Conservation (phyloP, 371 early-diverging fungal genomes). For the Mortierella sp. region DNA sequence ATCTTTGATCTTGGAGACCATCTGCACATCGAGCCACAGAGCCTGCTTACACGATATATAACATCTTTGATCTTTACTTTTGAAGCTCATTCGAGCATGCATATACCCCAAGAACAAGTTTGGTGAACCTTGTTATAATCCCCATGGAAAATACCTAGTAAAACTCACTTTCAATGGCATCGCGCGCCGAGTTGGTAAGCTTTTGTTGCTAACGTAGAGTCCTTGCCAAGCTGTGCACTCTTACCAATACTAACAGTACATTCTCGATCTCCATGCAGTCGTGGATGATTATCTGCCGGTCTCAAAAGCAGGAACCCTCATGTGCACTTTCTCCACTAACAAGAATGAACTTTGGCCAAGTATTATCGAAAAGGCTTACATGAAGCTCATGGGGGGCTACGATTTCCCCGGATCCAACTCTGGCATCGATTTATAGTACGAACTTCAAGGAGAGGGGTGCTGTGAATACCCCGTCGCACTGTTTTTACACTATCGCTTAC, state of each 20-base stretch:
- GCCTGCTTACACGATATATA: background rate
- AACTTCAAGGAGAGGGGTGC: background rate
- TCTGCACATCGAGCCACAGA: too few species aligned
- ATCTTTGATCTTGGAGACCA: background rate
- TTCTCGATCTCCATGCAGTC: slow-evolving; percentile 58
- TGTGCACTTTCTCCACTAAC: slow-evolving; percentile 88
- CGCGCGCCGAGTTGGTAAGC: slow-evolving; percentile 74
- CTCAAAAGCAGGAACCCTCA: slow-evolving; percentile 74
- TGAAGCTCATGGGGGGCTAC: slow-evolving; percentile 96
- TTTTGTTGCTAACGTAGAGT: background rate
- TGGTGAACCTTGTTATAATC: slow-evolving; percentile 85
- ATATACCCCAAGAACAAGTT: slow-evolving; percentile 85
- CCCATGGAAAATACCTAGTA: slow-evolving; percentile 88
- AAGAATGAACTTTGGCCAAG: slow-evolving; percentile 88
- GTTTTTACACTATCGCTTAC: too few species aligned
- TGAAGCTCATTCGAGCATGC: slow-evolving; percentile 82
- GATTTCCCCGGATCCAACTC: slow-evolving; percentile 95
- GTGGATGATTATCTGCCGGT: slow-evolving; percentile 91
- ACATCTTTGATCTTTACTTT: background rate
- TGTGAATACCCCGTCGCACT: background rate
- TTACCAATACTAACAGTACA: background rate
- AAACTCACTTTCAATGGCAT: slow-evolving; percentile 90
- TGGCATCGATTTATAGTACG: slow-evolving; percentile 87
- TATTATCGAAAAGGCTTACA: slow-evolving; percentile 92
- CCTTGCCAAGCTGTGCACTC: background rate